Evolutionary conservation across 345 rosid species (phyloP), one percentile per base, ranked within the genome.

Genomic region (Erucastrum elatum): DNA sequence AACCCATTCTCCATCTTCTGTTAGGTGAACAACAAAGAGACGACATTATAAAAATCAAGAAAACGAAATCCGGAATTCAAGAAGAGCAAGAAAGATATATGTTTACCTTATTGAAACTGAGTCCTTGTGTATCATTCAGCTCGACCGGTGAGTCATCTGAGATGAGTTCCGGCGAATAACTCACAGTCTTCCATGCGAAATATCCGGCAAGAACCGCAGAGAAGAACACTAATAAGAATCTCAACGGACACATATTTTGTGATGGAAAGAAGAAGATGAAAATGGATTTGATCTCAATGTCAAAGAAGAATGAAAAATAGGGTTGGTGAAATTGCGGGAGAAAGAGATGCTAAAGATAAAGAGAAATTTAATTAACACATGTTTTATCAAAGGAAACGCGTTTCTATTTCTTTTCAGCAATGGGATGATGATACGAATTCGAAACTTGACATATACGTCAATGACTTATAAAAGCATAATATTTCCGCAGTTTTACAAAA

Each of bases 181-280:
- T 81, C 9, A 88, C 90, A 49, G 95, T 86, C 80, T 83, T 92
- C 98, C 97, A 92, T 0, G 98, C 97, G 63, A 90, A 80, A 80
- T 86, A 91, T 25, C 92, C 97, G 13, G 98, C 98, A 27, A 93
- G 82, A 41, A 88, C 66, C 4, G 94, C 98, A 2, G 98, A 93
- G 86, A 93, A 88, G 78, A 93, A 93, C 80, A 93, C 91, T 86
- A 93, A 86, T 68, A 93, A 59, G 81, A 93, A 84, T 80, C 98
- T 86, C 83, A 91, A 59, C 12, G 98, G 97, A 82, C 98, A 93
- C 98, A 93, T 93, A 31, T 39, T 17, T 17, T n/a, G 1, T 10
- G 46, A 39, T 39, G 46, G 12, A 39, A 33, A 6, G 31, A 30
- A 31, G 46, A 59, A 15, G 26, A 2, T 29, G 3, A 58, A 61